Conservation (phyloP, 164 flowering plant genomes). For the Umbilicus rupestris region DNA sequence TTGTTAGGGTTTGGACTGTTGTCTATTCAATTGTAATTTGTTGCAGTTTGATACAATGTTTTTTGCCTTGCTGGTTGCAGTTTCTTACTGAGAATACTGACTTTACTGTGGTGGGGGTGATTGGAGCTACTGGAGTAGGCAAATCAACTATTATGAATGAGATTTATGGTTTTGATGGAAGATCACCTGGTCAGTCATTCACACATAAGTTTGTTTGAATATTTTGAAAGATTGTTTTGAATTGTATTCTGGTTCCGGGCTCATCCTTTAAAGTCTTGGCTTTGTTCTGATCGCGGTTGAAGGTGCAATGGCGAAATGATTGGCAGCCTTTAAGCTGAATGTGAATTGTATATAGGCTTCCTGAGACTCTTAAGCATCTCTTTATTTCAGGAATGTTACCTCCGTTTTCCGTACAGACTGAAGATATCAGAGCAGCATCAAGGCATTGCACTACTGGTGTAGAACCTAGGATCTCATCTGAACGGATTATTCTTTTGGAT, state of each 20-base stretch:
- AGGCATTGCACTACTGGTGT: constrained; percentile 75
- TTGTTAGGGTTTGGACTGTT: not conserved
- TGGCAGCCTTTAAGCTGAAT: not conserved
- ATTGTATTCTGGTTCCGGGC: too few species aligned
- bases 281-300: not conserved
- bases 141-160: constrained; percentile 85
- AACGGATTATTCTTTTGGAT: constrained; percentile 86
- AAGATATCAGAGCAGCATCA: constrained; percentile 66
- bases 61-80: constrained; percentile 22
- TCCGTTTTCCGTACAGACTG: constrained; percentile 64
- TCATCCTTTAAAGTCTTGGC: not conserved
- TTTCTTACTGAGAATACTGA: constrained; percentile 86
- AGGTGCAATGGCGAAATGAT: not conserved
- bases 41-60: not conserved
- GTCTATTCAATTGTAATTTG: not conserved
- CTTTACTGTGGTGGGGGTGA: constrained; percentile 79
- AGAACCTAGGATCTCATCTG: constrained; percentile 75
- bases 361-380: not conserved
- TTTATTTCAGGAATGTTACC: constrained; percentile 69
- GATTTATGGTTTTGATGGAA: constrained; percentile 74
- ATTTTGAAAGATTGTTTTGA: not conserved
- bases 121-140: constrained; percentile 80
- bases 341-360: not conserved
- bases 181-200: constrained; percentile 46
- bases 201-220: not conserved